Conservation (phyloP, 352 stramenopile genomes). For the Globisporangium uncinulatum region DNA sequence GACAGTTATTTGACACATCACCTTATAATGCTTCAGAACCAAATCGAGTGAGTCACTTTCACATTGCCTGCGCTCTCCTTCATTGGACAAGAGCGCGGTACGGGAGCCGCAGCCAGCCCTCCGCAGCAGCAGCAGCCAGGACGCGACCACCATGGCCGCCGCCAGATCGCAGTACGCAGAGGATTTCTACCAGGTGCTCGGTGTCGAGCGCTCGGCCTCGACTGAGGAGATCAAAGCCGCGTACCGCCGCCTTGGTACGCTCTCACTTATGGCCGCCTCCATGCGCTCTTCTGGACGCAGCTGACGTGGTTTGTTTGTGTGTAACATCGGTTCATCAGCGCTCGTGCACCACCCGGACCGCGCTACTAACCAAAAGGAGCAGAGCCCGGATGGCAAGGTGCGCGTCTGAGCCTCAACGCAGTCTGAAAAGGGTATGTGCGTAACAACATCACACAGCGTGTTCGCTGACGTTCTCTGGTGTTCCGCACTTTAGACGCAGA, state of each 20-base stretch:
- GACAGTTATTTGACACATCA: no score
- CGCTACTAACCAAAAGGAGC: constrained; percentile 24
- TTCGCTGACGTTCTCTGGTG: background rate
- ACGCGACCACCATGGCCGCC: constrained; percentile 8
- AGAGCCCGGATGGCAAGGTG: constrained; percentile 27
- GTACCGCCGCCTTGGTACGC: constrained; percentile 67
- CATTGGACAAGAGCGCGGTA: no score
- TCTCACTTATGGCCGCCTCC: no score
- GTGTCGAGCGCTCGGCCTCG: constrained; percentile 50
- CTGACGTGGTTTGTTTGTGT: background rate
- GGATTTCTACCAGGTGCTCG: constrained; percentile 63
- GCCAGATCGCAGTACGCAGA: constrained; percentile 7
- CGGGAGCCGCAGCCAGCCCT: background rate
- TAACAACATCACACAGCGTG: no score
- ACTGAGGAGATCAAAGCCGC: constrained; percentile 72
- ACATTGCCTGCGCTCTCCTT: no score
- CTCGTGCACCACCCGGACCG: constrained; percentile 72
- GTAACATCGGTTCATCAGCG: constrained; percentile 19
- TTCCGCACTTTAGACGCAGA: constrained; percentile 24
- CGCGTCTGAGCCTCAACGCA: background rate
- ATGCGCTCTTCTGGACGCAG: no score
- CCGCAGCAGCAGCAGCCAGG: background rate
- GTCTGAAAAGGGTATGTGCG: background rate
- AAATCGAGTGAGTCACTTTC: no score
- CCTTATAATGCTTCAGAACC: no score